Percentiles rank a stretch among this genome's conserved stretches.
Evolutionary conservation across 495 filamentous ascomycete species (phyloP).

Genomic region (Xylaria cubensis): DNA sequence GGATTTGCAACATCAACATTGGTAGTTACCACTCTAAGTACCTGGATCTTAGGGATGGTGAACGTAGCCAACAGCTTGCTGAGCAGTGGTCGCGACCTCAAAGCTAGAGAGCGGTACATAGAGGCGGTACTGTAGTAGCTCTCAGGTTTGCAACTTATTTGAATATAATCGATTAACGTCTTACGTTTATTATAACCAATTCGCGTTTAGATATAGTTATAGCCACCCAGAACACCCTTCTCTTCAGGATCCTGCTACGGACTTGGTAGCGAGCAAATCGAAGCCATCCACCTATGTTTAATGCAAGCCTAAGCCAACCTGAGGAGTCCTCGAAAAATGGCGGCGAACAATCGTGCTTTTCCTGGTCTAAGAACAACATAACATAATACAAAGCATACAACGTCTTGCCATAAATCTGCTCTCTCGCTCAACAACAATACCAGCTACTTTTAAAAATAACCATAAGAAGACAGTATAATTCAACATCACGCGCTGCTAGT

Average conservation of each 20-base stretch:
- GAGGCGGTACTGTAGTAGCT: not conserved
- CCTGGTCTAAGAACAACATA: not conserved
- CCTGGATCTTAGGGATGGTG: not conserved
- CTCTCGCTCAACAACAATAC: not conserved
- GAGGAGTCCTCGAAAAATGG: not conserved
- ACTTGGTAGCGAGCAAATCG: not conserved
- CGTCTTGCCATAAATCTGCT: not conserved
- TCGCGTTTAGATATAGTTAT: not conserved
- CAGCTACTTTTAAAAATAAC: not conserved
- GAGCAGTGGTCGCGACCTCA: not conserved
- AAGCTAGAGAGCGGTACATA: not conserved
- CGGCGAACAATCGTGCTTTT: not conserved
- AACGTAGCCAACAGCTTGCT: not conserved
- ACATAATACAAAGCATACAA: not conserved
- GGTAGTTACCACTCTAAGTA: not conserved
- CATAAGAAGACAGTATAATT: not conserved
- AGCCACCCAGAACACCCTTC: not conserved
- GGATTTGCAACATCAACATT: not conserved
- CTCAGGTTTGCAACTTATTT: too few relatives aligned
- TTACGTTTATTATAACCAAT: not conserved
- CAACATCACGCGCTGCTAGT: not conserved
- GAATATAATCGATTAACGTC: not conserved
- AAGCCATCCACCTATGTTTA: not conserved
- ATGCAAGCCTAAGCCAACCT: not conserved
- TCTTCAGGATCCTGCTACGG: not conserved